Conservation (phyloP, 306 rosid genomes). For the Myrica gale region DNA sequence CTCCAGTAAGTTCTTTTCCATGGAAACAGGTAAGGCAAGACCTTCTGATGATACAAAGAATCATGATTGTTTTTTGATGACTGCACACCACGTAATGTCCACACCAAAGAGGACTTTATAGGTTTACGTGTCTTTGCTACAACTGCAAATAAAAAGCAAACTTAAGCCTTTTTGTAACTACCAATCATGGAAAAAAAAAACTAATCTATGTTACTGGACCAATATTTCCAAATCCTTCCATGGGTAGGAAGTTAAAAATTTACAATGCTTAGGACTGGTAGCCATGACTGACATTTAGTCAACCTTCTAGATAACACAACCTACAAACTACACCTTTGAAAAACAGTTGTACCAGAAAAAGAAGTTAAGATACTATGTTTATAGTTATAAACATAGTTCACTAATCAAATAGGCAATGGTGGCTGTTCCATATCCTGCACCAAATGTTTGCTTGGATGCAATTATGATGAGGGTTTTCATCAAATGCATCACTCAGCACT, state of each 20-base stretch:
- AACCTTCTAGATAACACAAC: conserved; percentile 16
- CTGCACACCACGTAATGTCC: conserved; percentile 63
- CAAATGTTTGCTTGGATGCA: not conserved
- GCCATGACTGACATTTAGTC: conserved; percentile 17
- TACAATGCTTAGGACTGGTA: not conserved
- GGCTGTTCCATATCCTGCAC: too few relatives aligned
- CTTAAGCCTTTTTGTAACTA: conserved; percentile 12
- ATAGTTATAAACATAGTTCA: not conserved
- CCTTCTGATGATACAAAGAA: conserved; percentile 46
- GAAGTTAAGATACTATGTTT: not conserved
- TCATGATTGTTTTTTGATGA: conserved; percentile 38
- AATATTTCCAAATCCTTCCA: conserved; percentile 26
- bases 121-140: conserved; percentile 44
- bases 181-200: conserved; percentile 18
- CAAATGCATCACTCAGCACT: not conserved
- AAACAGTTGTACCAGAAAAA: not conserved
- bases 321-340: conserved; percentile 1
- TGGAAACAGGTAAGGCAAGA: conserved; percentile 68
- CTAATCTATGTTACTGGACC: conserved; percentile 14
- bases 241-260: conserved; percentile 14
- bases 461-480: not conserved
- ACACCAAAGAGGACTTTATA: conserved; percentile 73
- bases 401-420: not conserved
- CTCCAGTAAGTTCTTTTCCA: conserved; percentile 79
- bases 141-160: conserved; percentile 44